Conservation (phyloP, 1,284 basidiomycete genomes). For the Rhizopogon parksii region DNA sequence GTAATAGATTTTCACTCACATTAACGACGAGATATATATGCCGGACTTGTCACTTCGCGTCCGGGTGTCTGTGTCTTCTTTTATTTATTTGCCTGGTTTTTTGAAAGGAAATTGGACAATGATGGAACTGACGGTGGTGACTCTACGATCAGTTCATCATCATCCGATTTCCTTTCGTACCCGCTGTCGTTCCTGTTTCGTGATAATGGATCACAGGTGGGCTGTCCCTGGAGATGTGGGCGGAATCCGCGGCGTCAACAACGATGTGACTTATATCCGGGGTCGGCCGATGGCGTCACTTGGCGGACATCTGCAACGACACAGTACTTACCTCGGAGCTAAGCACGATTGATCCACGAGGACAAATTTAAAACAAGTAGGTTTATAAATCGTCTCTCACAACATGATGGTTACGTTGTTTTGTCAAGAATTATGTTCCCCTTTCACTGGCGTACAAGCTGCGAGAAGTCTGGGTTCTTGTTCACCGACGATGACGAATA, state of each 20-base stretch:
- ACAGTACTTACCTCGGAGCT: neutral
- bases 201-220: neutral
- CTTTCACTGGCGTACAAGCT: slow-evolving; percentile 4
- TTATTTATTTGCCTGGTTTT: neutral
- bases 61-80: neutral
- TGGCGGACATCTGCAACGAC: too few relatives aligned
- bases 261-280: too few relatives aligned
- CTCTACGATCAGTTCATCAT: too few relatives aligned
- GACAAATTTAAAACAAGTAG: too few relatives aligned
- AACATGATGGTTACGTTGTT: neutral
- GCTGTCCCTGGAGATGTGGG: too few relatives aligned
- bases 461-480: slow-evolving; percentile 3
- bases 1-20: slow-evolving; percentile 1
- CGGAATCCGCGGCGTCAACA: too few relatives aligned
- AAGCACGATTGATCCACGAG: neutral
- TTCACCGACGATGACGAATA: slow-evolving; percentile 73
- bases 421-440: neutral
- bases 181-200: too few relatives aligned
- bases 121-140: too few relatives aligned
- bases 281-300: neutral
- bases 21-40: neutral
- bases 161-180: neutral
- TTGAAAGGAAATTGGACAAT: too few relatives aligned
- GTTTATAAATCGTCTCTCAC: slow-evolving; percentile 33
- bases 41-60: neutral